Evolutionary conservation across 768 basidiomycete species (phyloP), one percentile per base, ranked within the genome.

Genomic region (Termitomyces bulborhizus): DNA sequence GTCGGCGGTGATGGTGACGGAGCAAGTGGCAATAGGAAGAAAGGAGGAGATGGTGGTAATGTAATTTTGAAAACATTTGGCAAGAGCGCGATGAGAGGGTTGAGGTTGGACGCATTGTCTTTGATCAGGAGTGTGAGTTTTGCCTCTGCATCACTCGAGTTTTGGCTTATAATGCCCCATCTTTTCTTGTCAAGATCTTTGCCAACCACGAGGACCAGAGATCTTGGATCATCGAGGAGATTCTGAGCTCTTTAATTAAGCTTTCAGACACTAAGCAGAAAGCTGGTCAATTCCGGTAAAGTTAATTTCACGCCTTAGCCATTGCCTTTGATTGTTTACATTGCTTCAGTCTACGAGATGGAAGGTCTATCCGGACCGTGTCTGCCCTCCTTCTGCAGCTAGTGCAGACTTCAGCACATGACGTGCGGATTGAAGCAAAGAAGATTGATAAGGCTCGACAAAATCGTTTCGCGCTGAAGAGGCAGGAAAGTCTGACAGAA

Each of bases 161-260:
- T 40, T 8, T 34, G 31, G 40, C 7, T 27, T 1, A 37, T 50
- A 43, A 13, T 53, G 26, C 11, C 46, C 11, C 18, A 6, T 18
- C n/a, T 6, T 11, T 24, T 15, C 0, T 63, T 40, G n/a, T 50
- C 5, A 11, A 97, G 95, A 86, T 95, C 32, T 98, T 97, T 62
- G 90, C 91, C 12, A 89, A 87, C 59, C 86, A 98, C 64, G 85
- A 90, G 60, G 88, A 87, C 42, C 97, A 99, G 68, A 76, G 97
- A 8, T 84, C 87, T 0, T 97, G 94, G 94, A 96, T 98, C 59
- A 88, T 98, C n/a, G 95, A 98, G 66, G 97, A 98, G 69, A 95
- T 98, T 34, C 65, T 99, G 27, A 82, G 84, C 8, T 95, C 93
- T 0, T 73, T 98, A 52, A 94, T 90, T 62, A 95, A 93, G 69